Evolutionary conservation across 192 early-diverging fungal genomes (phyloP).

Genomic region (Backusella macrospora): DNA sequence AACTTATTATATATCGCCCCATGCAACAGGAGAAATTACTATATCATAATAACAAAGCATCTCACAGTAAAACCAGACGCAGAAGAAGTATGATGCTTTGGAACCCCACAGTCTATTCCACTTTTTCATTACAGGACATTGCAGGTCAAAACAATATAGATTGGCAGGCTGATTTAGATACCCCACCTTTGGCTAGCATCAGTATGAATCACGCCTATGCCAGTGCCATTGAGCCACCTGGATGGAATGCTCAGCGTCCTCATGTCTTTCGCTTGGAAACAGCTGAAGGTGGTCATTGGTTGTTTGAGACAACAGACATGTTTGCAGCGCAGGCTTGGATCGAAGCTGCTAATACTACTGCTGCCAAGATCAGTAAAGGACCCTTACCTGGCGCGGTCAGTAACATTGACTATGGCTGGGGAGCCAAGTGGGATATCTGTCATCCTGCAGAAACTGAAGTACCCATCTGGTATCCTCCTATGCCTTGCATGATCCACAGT

Average conservation of each 20-base stretch:
- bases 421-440: slow-evolving; percentile 2
- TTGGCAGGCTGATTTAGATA: slow-evolving; percentile 4
- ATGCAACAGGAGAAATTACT: slow-evolving; percentile 3
- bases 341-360: neutral
- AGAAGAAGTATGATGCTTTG: slow-evolving; percentile 17
- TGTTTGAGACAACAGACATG: slow-evolving; percentile 17
- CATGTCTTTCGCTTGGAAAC: slow-evolving; percentile 18
- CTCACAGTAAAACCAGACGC: neutral
- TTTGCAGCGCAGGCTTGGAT: slow-evolving; percentile 20
- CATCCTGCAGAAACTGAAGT: neutral
- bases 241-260: slow-evolving; percentile 10
- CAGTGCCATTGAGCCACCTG: neutral
- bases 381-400: slow-evolving; percentile 9
- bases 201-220: slow-evolving; percentile 12
- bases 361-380: slow-evolving; percentile 15
- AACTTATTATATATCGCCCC: slow-evolving; percentile 12
- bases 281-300: slow-evolving; percentile 4
- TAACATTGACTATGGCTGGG: slow-evolving; percentile 18
- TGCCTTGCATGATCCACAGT: slow-evolving; percentile 12
- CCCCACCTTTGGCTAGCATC: neutral
- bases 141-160: neutral
- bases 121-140: slow-evolving; percentile 5
- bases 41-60: neutral
- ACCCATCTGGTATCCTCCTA: slow-evolving; percentile 10
- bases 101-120: neutral